phyloP scores from a whole-genome alignment of 352 stramenopile species.

The Peronospora destructor region DNA sequence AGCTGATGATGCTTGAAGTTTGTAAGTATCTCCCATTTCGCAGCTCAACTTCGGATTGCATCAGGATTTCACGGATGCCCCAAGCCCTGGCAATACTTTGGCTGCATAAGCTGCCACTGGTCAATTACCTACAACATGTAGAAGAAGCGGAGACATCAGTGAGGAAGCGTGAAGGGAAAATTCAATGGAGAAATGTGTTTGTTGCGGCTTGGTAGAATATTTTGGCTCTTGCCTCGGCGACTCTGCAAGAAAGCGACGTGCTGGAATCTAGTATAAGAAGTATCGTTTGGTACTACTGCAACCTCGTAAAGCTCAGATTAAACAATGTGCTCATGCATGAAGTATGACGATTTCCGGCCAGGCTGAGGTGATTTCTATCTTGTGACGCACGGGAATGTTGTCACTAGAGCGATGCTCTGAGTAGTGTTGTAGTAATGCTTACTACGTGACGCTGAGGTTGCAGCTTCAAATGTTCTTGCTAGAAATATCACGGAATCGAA shows the following conservation, averaged over 20 bases:
- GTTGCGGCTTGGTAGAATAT: conserved; percentile 34
- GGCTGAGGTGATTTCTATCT: conserved; percentile 34
- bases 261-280: conserved; percentile 30
- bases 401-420: too few relatives aligned
- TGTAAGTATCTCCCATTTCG: conserved; percentile 40
- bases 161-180: not conserved
- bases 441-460: too few relatives aligned
- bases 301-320: conserved; percentile 31
- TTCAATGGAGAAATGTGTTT: conserved; percentile 47
- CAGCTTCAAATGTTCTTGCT: too few relatives aligned
- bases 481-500: conserved; percentile 1
- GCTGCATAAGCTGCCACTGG: conserved; percentile 11
- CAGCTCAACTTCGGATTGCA: conserved; percentile 34
- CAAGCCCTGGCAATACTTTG: conserved; percentile 34
- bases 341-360: conserved; percentile 42
- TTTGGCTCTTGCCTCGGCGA: conserved; percentile 13
- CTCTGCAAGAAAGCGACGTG: conserved; percentile 30
- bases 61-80: conserved; percentile 22
- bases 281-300: conserved; percentile 22
- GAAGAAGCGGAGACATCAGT: conserved; percentile 1
- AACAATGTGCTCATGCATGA: conserved; percentile 52
- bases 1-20: conserved; percentile 36
- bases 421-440: too few relatives aligned
- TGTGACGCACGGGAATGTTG: conserved; percentile 27
- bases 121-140: not conserved